Base-by-base conservation (phyloP, 23 red algal genomes). In the Gracilaria caudata region DNA sequence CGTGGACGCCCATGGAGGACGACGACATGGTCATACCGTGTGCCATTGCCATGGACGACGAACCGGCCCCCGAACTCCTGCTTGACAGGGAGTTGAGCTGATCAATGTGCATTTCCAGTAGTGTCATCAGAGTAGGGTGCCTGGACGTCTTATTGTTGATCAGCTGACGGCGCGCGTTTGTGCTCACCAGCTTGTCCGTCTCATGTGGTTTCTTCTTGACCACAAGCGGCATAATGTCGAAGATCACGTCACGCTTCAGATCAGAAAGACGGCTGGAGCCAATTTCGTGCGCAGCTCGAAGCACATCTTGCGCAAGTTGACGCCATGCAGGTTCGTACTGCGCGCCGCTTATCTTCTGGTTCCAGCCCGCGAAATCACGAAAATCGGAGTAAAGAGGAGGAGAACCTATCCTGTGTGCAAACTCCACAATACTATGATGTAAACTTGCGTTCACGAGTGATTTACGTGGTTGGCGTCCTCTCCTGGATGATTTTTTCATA, bases 151-250 rank as follows among this genome's bases (percentile, higher is more conserved):
- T 71, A 51, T 76, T 44, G 51, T 77, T 58, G 57, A 60, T 60
- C 61, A 84, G 14, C 41, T 87, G 83, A 34, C 83, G 33, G n/a
- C 83, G 65, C 6, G 83, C 83, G 40, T 87, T 87, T 0, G 83
- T 87, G 55, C 83, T 87, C 28, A 87, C 72, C 65, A 87, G 24
- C 68, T 87, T 87, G 24, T 56, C 68, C 4, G 60, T 75, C 34
- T 87, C 83, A 57, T 87, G 83, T 17, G 83, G 72, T 66, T 59
- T 75, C 68, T 63, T 76, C 51, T 75, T 77, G 29, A 87, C 83
- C 16, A 87, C 83, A 7, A 60, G n/a, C 23, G 26, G 51, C 28
- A 87, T 77, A 14, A 87, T 87, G 45, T 87, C 70, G 29, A 44
- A 43, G 49, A 87, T 68, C 2, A 87, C 72, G 66, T 87, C 83